Conservation (phyloP, 371 early-diverging fungal species). For the Actinomortierella ambigua region DNA sequence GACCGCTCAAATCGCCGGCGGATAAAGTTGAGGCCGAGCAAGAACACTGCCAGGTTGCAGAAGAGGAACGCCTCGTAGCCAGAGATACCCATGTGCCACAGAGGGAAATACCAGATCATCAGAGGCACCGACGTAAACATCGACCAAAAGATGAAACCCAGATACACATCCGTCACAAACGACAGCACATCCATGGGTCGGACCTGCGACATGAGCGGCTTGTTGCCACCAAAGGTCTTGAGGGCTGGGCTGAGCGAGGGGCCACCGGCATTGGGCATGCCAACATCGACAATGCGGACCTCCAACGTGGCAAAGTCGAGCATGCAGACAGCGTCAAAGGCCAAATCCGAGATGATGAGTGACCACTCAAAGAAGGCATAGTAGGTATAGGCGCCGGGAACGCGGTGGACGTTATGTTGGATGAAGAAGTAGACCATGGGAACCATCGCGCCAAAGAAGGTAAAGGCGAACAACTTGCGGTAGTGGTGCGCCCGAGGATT, state of each 20-base stretch:
- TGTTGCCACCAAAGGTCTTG: constrained; percentile 29
- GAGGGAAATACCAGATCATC: constrained; percentile 84
- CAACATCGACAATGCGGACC: constrained; percentile 55
- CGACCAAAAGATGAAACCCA: constrained; percentile 82
- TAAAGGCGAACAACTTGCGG: constrained; percentile 47
- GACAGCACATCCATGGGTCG: constrained; percentile 28
- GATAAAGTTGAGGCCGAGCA: constrained; percentile 67
- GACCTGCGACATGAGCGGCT: constrained; percentile 9
- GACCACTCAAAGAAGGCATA: constrained; percentile 89
- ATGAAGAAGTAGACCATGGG: constrained; percentile 82
- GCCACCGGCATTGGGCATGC: constrained; percentile 4
- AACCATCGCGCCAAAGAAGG: constrained; percentile 70
- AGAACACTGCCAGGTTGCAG: constrained; percentile 59
- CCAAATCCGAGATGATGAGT: constrained; percentile 77
- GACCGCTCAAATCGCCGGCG: constrained; percentile 60
- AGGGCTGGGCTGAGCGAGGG: constrained; percentile 3
- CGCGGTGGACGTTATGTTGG: constrained; percentile 75
- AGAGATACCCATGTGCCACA: constrained; percentile 87
- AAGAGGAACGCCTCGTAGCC: constrained; percentile 80
- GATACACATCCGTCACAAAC: constrained; percentile 59
- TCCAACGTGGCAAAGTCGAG: constrained; percentile 70
- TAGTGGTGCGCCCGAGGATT: constrained; percentile 28
- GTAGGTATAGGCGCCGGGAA: constrained; percentile 79
- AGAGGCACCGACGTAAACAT: constrained; percentile 75
- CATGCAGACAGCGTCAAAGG: constrained; percentile 76